Conservation (phyloP, 2,329 filamentous ascomycete species). For the Fusarium fujikuroi region DNA sequence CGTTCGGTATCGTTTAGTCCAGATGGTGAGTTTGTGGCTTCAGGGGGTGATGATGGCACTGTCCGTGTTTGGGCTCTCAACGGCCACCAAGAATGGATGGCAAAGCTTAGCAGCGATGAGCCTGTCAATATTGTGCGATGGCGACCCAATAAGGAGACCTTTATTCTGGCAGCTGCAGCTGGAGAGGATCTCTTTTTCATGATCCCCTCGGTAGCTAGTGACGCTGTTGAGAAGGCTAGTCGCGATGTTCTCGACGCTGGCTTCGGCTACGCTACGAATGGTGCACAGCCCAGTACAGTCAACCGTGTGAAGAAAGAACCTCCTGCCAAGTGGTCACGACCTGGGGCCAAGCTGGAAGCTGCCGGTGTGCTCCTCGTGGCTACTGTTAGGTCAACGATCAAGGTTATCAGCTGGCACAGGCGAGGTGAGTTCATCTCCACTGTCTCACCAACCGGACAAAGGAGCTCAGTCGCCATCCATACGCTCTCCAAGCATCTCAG, state of each 20-base stretch:
- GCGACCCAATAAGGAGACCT: conserved; percentile 84
- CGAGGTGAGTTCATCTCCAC: conserved; percentile 94
- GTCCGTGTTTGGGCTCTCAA: conserved; percentile 93
- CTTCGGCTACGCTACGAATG: conserved; percentile 89
- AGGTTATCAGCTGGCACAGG: conserved; percentile 92
- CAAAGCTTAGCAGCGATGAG: conserved; percentile 79
- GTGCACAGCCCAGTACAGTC: conserved; percentile 63
- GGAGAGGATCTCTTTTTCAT: conserved; percentile 89
- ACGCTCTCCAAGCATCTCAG: conserved; percentile 94
- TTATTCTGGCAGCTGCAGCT: conserved; percentile 83
- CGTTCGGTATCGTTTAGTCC: conserved; percentile 87
- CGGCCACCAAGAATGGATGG: conserved; percentile 87
- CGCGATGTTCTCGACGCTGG: conserved; percentile 83
- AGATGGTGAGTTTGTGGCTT: conserved; percentile 85
- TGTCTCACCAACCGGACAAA: conserved; percentile 82
- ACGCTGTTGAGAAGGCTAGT: conserved; percentile 78
- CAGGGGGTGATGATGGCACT: conserved; percentile 92
- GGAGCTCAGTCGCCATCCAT: conserved; percentile 89
- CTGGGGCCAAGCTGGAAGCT: conserved; percentile 76
- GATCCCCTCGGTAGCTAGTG: conserved; percentile 78
- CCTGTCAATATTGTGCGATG: conserved; percentile 89
- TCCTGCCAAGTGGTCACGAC: conserved; percentile 84
- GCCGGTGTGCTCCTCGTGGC: conserved; percentile 83
- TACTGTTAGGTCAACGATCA: conserved; percentile 82
- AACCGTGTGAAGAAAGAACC: conserved; percentile 75